These are phyloP conservation scores for Candida sphagnicola DNA, from an alignment of 805 yeast species.

Conservation along the genomic window DNA sequence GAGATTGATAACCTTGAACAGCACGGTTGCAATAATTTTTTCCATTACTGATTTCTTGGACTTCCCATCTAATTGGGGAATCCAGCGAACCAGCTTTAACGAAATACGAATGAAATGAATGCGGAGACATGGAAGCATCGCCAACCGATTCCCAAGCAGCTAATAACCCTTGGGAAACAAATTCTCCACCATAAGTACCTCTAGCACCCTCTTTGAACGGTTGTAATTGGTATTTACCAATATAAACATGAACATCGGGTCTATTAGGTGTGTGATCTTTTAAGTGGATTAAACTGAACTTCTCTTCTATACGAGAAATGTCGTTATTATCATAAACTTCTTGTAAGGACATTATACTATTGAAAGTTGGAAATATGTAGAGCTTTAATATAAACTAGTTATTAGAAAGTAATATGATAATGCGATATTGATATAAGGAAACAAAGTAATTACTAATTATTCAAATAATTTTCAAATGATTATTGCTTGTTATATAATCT, in stretches of 20 bases:
- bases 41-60: conserved; percentile 28
- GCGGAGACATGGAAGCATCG: conserved; percentile 23
- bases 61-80: conserved; percentile 25
- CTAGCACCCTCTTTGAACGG: conserved; percentile 18
- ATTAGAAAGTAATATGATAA: no score
- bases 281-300: conserved; percentile 9
- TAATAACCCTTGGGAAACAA: conserved; percentile 30
- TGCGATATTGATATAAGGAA: no score
- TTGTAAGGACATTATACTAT: conserved; percentile 5
- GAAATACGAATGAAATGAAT: conserved; percentile 38
- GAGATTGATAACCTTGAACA: conserved; percentile 26
- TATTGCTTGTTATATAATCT: no score
- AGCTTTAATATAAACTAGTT: no score
- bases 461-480: no score
- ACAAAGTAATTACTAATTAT: no score
- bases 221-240: conserved; percentile 18
- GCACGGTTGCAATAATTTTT: conserved; percentile 30
- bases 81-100: conserved; percentile 30
- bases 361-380: neutral
- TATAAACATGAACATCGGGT: conserved; percentile 5
- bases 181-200: conserved; percentile 41
- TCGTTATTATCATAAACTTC: conserved; percentile 10
- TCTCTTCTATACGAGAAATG: conserved; percentile 13
- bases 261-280: neutral
- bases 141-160: conserved; percentile 32